phyloP scores from a whole-genome alignment of 768 basidiomycete genomes.

The Tulasnella sp. region DNA sequence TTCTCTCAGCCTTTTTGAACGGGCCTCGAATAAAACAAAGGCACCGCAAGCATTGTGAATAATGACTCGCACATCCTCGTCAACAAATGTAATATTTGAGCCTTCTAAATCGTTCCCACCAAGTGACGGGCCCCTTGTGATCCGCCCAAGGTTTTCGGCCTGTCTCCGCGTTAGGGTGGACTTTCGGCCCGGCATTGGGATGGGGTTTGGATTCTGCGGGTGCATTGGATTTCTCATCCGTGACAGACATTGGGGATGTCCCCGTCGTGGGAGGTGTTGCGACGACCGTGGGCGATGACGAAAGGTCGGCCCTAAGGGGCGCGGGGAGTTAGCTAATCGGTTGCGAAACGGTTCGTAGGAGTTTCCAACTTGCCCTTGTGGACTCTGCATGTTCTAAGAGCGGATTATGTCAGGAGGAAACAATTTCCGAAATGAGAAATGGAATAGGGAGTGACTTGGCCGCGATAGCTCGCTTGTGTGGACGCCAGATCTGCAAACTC shows the following conservation, averaged over 20 bases:
- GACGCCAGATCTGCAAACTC: too few relatives aligned
- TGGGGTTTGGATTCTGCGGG: not conserved
- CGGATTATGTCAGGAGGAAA: not conserved
- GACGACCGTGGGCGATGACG: not conserved
- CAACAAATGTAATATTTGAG: slow-evolving; percentile 24
- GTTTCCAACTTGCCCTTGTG: not conserved
- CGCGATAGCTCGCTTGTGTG: not conserved
- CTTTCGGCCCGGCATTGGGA: slow-evolving; percentile 15
- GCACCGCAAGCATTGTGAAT: not conserved
- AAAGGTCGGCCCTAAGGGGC: not conserved
- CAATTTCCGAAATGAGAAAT: not conserved
- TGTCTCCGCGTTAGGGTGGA: slow-evolving; percentile 15
- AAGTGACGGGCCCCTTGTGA: slow-evolving; percentile 21
- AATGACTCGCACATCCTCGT: not conserved
- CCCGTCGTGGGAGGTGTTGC: not conserved
- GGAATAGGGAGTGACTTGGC: not conserved
- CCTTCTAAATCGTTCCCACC: slow-evolving; percentile 24
- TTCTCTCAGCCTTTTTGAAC: not conserved
- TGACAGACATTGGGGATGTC: not conserved
- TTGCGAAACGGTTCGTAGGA: not conserved
- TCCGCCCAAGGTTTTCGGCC: slow-evolving; percentile 19
- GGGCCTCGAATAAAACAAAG: not conserved
- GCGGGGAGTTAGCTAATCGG: not conserved
- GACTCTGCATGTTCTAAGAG: not conserved
- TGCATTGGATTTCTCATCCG: not conserved